Conservation (phyloP, 75 land plant species). For the Pinus tabuliformis region DNA sequence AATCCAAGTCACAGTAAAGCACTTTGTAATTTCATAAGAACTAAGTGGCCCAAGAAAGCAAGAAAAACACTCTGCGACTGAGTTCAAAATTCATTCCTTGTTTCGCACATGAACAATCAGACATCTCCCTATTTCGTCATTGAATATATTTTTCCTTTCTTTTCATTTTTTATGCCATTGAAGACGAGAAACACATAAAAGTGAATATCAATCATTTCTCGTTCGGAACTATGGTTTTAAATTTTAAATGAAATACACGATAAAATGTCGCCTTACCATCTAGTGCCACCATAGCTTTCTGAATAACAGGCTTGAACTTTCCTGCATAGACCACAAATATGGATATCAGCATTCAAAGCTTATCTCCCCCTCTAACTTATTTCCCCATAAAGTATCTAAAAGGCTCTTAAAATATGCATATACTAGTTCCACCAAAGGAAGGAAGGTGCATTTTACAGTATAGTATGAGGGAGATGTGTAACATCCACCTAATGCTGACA, state of each 20-base stretch:
- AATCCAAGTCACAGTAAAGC: background rate
- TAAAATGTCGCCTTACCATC: conserved; percentile 39
- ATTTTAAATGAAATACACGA: background rate
- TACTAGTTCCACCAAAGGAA: too few relatives aligned
- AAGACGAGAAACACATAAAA: background rate
- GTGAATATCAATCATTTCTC: background rate
- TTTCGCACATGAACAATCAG: too few relatives aligned
- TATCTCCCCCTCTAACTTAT: background rate
- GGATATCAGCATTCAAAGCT: background rate
- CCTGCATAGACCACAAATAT: conserved; percentile 42
- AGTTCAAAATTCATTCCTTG: background rate
- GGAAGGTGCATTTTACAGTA: too few relatives aligned
- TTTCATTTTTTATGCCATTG: too few relatives aligned
- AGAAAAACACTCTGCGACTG: too few relatives aligned
- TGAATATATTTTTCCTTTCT: too few relatives aligned
- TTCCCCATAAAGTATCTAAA: background rate
- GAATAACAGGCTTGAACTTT: conserved; percentile 96
- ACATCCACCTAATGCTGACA: too few relatives aligned
- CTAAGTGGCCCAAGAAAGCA: background rate
- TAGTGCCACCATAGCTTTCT: conserved; percentile 99
- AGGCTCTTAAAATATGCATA: too few relatives aligned
- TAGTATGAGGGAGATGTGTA: too few relatives aligned
- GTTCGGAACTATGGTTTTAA: background rate
- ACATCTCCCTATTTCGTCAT: too few relatives aligned
- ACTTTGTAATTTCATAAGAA: background rate